Base-by-base conservation (phyloP, 495 filamentous ascomycete species). In the Annulohypoxylon stygium region DNA sequence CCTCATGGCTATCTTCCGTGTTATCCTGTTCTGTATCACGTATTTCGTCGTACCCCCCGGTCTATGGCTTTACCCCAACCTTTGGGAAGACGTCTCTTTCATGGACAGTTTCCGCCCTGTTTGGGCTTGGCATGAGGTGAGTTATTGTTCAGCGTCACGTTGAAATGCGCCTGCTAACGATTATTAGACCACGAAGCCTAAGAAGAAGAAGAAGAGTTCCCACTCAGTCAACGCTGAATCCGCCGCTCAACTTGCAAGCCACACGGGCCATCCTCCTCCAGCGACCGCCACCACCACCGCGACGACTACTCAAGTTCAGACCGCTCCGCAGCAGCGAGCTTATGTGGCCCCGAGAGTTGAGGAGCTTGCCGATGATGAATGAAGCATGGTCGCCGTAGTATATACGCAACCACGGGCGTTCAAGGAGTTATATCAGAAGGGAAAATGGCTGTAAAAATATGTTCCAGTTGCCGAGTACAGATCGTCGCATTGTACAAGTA, bases 1-100 rank as follows among this genome's bases (percentile, higher is more conserved):
- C 81, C 92, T 89, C 75, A 98, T 99, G 95, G 90, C 95, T 0
- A 95, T 99, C 73, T 93, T 98, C 88, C 88, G 97, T 62, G 86
- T 98, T 20, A 97, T 98, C 61, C 83, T 99, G n/a, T 99, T 98
- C 83, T 91, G 91, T 75, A 81, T 95, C 78, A 98, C 97, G 10
- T 92, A 97, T 74, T 95, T 98, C 77, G 85, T 88, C 7, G 87
- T 89, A 9, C 86, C 94, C 12, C 96, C 95, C 1, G 97, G 97
- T 70, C 85, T 99, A 33, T 99, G 97, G 97, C 86, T 99, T 51
- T 99, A 94, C 85, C 97, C 97, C 51, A 99, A 99, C 78, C 80
- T 99, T 20, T 99, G 98, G 82, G 97, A 98, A 81, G 97, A 99
- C 79, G 97, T 99, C 50, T 96, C 95, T 7, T 98, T 99, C 82